Conservation (phyloP, 192 early-diverging fungal species). For the Backusella parvicylindrica region DNA sequence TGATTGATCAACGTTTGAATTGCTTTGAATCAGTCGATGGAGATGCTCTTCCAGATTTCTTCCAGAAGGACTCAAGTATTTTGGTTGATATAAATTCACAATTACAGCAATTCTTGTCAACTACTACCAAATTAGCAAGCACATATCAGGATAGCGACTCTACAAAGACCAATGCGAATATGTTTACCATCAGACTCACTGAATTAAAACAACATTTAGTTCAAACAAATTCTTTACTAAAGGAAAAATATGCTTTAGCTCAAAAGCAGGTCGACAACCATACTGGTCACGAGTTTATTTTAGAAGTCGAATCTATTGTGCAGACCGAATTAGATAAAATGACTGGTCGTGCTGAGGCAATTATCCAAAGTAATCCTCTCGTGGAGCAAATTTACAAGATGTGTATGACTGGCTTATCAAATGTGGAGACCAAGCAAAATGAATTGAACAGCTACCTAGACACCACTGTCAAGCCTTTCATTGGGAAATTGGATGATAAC, state of each 20-base stretch:
- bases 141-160: not conserved
- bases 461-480: not conserved
- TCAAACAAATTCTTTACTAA: not conserved
- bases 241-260: not conserved
- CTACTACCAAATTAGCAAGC: not conserved
- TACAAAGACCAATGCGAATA: not conserved
- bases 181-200: not conserved
- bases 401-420: not conserved
- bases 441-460: not conserved
- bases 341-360: not conserved
- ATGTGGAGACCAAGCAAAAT: not conserved
- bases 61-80: not conserved
- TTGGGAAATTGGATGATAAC: not conserved
- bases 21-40: not conserved
- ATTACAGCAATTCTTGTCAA: not conserved
- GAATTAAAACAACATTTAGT: not conserved
- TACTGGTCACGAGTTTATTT: not conserved
- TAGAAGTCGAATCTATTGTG: not conserved
- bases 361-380: not conserved
- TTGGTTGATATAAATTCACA: not conserved
- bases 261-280: not conserved
- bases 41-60: not conserved
- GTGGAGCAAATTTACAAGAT: not conserved
- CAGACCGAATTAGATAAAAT: not conserved
- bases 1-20: not conserved